Conservation (phyloP, 352 stramenopile species). For the Phytophthora pistaciae region DNA sequence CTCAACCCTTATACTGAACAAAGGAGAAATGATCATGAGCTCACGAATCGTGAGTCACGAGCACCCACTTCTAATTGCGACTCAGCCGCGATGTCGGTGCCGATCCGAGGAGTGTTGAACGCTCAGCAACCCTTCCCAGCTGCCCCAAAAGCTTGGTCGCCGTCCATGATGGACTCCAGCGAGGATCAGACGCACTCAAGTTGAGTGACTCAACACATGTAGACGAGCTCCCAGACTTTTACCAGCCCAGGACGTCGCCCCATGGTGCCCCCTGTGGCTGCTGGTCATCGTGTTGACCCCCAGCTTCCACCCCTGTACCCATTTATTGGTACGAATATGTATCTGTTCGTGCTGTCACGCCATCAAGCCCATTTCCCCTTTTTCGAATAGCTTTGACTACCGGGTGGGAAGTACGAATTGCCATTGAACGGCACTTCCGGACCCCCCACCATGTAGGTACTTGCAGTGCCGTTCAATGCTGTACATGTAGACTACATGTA, state of each 20-base stretch:
- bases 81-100: neutral
- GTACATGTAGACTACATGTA: too few relatives aligned
- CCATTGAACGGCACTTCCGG: too few relatives aligned
- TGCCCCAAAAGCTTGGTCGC: neutral
- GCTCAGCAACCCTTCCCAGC: slow-evolving; percentile 7
- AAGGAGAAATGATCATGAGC: too few relatives aligned
- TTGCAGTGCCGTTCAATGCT: too few relatives aligned
- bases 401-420: too few relatives aligned
- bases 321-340: neutral
- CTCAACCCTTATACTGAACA: too few relatives aligned
- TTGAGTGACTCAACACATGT: neutral
- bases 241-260: neutral
- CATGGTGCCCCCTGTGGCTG: neutral
- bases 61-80: neutral
- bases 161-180: neutral
- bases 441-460: too few relatives aligned
- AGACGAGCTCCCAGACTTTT: neutral
- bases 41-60: neutral
- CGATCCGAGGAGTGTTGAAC: neutral
- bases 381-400: neutral
- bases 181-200: neutral
- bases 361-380: neutral
- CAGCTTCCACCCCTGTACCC: neutral
- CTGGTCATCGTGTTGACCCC: neutral
- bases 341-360: neutral